Conservation (phyloP, 257 asterid genomes). For the Catharanthus roseus region DNA sequence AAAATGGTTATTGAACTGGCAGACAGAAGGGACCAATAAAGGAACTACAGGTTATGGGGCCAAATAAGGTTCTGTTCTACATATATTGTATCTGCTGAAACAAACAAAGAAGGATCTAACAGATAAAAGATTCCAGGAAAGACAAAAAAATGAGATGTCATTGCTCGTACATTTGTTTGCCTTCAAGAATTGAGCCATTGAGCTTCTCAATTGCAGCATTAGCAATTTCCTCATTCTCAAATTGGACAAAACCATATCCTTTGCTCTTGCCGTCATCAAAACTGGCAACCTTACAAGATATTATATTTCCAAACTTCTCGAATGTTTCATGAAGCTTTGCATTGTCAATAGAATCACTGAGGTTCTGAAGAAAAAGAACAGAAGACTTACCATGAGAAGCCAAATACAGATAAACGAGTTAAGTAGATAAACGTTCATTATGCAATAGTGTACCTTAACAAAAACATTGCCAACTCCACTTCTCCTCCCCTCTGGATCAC, state of each 20-base stretch:
- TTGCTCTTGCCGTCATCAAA: constrained; percentile 43
- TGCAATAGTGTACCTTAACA: constrained; percentile 40
- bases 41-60: background rate
- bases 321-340: constrained; percentile 34
- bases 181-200: constrained; percentile 33
- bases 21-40: background rate
- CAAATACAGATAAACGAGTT: background rate
- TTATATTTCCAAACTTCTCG: constrained; percentile 30
- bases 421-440: background rate
- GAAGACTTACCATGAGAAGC: background rate
- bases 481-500: constrained; percentile 41
- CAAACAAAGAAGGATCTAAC: background rate
- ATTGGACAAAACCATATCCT: constrained; percentile 69
- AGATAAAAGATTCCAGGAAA: background rate
- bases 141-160: constrained; percentile 11
- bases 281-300: constrained; percentile 37
- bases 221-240: constrained; percentile 40
- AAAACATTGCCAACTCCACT: constrained; percentile 52
- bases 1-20: background rate
- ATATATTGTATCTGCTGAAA: background rate
- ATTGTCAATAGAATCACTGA: constrained; percentile 30
- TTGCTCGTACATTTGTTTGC: constrained; percentile 31
- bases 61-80: background rate
- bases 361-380: constrained; percentile 27
- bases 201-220: constrained; percentile 39